Evolutionary conservation across 495 filamentous ascomycete genomes (phyloP), one percentile per base, ranked within the genome.

Genomic region (Hypoxylon fuscum): DNA sequence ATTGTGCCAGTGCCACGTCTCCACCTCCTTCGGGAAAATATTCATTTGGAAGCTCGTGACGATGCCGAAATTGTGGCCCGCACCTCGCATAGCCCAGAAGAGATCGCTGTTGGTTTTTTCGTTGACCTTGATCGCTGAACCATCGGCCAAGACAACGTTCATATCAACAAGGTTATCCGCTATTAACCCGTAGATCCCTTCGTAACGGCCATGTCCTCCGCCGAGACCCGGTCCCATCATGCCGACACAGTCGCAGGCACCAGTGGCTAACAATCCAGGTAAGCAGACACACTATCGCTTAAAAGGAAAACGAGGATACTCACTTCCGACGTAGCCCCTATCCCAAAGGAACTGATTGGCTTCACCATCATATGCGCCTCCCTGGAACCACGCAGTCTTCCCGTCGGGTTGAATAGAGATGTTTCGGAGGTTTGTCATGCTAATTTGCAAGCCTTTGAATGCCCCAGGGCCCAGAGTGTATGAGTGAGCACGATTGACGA

Each of bases 131-230:
- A 80, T 77, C 1, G 68, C 64, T n/a, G 66, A 58, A 1, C 84
- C 85, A 43, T 83, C 67, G 2, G 80, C 81, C 20, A 82, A 72
- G 1, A 87, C 79, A 8, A 86, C 68, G 20, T 78, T 72, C 45
- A 74, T 55, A 3, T 55, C 3, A 71, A 81, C 6, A 15, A 86
- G 67, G 34, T 80, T 76, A 44, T 87, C 85, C 6, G 72, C 64
- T 17, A 83, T 53, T 11, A 86, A 68, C 5, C 85, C 84, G 59
- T 85, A 68, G 14, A 70, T 68, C 7, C 86, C 86, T 68, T 86
- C 78, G 3, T 83, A 72, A 56, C 76, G 78, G 12, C 87, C 85
- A 57, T 86, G 81, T 35, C 85, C 87, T 46, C 85, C 87, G 9
- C 87, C 87, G 11, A 88, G 80, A 0, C 68, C 78, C 10, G 81